Evolutionary conservation across 257 asterid genomes (phyloP), one percentile per base, ranked within the genome.

Genomic region (Striga asiatica): DNA sequence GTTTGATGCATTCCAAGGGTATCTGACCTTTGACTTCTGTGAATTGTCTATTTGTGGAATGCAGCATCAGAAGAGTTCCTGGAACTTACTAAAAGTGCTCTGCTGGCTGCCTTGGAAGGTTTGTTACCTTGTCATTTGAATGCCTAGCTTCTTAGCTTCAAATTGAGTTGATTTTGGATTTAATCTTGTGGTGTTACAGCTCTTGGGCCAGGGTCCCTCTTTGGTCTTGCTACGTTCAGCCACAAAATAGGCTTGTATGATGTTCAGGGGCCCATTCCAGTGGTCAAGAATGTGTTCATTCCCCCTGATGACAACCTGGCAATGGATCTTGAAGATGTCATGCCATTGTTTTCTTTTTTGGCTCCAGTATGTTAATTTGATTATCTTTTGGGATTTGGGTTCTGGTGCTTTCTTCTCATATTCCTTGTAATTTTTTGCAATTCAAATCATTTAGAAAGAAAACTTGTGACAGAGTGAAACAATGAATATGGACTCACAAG

Each of bases 91-190:
- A 92, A 92, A 74, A 88, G 95, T 77, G 92, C 97, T 34, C 93
- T 92, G 50, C 74, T 88, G 74, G 98, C 98, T 23, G 89, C 98
- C 42, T 72, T 92, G 78, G 98, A 92, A 84, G 98, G 98, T 84
- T 61, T 71, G 80, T 57, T 38, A 56, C 64, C 18, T 38, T 35
- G 19, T 35, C 39, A 52, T 45, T 54, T 48, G 54, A 12, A 41
- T 27, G 37, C 42, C 50, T 42, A 28, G 53, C 25, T 46, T 50
- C 20, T 47, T 68, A 27, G 39, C 56, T 45, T 54, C 34, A 34
- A 35, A 17, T 41, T 64, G 69, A 47, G 60, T 51, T 47, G 19
- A 54, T 54, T 38, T 38, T 63, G 28, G 34, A 56, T 62, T 59
- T 65, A 51, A 51, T 56, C 39, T 74, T 60, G 51, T 46, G 23